Base-by-base conservation (phyloP, 345 rosid genomes). In the Eutrema yunnanense region DNA sequence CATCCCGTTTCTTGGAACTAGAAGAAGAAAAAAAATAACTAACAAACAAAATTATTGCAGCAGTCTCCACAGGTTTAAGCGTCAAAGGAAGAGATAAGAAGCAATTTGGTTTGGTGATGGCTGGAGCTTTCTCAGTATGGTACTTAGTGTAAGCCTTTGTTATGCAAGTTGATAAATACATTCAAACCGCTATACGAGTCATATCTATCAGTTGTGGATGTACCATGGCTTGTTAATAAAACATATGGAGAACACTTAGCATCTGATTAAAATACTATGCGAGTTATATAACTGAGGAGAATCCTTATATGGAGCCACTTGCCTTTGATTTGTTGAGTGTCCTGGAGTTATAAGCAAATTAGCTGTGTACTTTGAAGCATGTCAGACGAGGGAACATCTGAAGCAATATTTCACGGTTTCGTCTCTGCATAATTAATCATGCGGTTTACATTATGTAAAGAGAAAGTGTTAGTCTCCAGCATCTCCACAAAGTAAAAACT, bases 281-380 rank as follows among this genome's bases (percentile, higher is more conserved):
- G n/a, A 29, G 27, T 29, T 22, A n/a, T 34, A 48, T 11, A 38
- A 73, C 51, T 6, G 10, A 44, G 14, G 36, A 48, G 26, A 42
- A 56, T n/a, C 43, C 53, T 53, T 30, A 34, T 34, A 47, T 47
- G 73, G 32, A 57, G 59, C 40, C 49, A 59, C 74, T 71, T 70
- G 29, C 74, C 58, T 71, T 69, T 22, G 37, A 58, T 44, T n/a
- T 59, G 73, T 68, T 37, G 72, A 63, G 59, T 41, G 16, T 52
- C 70, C 44, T 70, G 11, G 6, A 48, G 54, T 57, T 27, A 32
- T 12, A 62, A 79, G 27, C 34, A 51, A 37, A 53, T 86, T 78
- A 94, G 88, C 96, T 94, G 72, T 94, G 98, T 44, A 93, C 97
- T 79, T 86, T 93, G 86, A 93, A 90, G 80, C 98, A 90, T 47